phyloP scores from a whole-genome alignment of 352 stramenopile genomes.

The Elongisporangium prolatum region DNA sequence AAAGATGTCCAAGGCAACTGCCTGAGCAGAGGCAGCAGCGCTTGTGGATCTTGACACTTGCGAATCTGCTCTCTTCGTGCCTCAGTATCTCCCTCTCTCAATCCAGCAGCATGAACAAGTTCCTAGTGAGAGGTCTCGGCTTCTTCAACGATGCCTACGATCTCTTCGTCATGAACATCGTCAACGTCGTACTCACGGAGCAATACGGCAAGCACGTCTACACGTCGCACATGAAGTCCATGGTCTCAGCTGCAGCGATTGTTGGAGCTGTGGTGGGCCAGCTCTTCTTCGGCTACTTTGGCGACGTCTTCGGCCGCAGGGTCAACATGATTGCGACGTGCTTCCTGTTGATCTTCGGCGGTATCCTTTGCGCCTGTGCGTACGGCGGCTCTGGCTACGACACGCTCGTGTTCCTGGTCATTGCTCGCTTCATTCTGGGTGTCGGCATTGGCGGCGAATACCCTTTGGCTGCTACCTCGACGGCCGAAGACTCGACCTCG shows the following conservation, averaged over 20 bases:
- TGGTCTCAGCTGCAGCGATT: constrained; percentile 49
- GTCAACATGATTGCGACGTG: constrained; percentile 73
- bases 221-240: constrained; percentile 54
- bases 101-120: constrained; percentile 50
- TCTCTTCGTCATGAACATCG: constrained; percentile 80
- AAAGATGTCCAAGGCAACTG: neutral
- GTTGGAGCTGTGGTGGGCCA: constrained; percentile 58
- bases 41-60: constrained; percentile 8
- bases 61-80: constrained; percentile 10
- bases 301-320: constrained; percentile 53
- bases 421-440: constrained; percentile 49
- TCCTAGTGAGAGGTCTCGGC: constrained; percentile 60
- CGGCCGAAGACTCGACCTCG: constrained; percentile 27
- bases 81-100: constrained; percentile 1
- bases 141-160: constrained; percentile 82
- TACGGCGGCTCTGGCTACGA: constrained; percentile 29
- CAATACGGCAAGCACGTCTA: constrained; percentile 60
- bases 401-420: constrained; percentile 65
- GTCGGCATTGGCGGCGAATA: constrained; percentile 61
- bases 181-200: constrained; percentile 77
- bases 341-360: constrained; percentile 57
- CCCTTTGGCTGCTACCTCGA: constrained; percentile 24
- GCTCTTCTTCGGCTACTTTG: constrained; percentile 51
- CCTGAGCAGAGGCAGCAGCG: neutral
- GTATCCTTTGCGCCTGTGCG: constrained; percentile 52